A percentile compares a stretch with the other conserved stretches of the same genome.
Conservation (phyloP, 1,284 basidiomycete species). For the Apiotrichum mycotoxinovorans region DNA sequence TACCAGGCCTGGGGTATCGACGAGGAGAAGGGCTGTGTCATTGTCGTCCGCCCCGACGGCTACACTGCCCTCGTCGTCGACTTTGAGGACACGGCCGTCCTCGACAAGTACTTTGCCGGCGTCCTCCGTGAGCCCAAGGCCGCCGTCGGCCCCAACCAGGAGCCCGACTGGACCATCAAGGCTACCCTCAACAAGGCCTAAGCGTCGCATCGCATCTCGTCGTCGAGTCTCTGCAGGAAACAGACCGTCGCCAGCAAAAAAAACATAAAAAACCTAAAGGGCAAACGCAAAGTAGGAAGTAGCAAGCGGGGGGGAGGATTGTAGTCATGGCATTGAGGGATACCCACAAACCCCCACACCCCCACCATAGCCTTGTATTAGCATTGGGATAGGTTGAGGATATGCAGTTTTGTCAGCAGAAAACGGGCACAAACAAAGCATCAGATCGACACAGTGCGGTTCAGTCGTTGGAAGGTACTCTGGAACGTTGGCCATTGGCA, state of each 20-base stretch:
- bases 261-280: background rate
- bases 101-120: conserved; percentile 17
- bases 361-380: background rate
- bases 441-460: background rate
- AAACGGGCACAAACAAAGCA: background rate
- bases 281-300: too few relatives aligned
- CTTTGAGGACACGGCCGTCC: conserved; percentile 20
- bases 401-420: background rate
- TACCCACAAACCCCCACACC: too few relatives aligned
- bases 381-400: background rate
- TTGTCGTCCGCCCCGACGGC: conserved; percentile 39
- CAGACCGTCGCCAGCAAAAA: background rate
- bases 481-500: too few relatives aligned
- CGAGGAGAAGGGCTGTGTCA: conserved; percentile 21
- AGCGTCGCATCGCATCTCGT: background rate
- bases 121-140: conserved; percentile 11
- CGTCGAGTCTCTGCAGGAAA: background rate
- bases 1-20: conserved; percentile 34
- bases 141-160: conserved; percentile 12
- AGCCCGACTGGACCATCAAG: conserved; percentile 18
- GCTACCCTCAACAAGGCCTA: background rate
- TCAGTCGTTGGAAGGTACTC: too few relatives aligned
- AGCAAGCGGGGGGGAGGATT: background rate
- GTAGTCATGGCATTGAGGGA: background rate
- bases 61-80: conserved; percentile 23